Percentiles rank a stretch among this genome's conserved stretches.
Evolutionary conservation across 1,139 yeast species (phyloP).

Genomic region (Suhomyces yuchorum): DNA sequence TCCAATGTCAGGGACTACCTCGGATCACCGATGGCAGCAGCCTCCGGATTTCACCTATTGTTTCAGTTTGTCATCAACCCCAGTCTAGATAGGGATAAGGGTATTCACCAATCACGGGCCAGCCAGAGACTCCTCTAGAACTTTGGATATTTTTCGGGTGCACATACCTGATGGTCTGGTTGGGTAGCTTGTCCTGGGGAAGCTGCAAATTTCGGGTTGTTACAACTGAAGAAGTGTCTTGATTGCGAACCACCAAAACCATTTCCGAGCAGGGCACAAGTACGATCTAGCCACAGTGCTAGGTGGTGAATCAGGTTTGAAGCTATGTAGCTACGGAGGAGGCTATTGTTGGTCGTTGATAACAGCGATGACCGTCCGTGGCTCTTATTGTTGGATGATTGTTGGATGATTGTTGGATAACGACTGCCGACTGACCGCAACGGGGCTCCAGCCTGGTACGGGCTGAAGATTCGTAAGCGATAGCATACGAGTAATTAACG

Average conservation of each 20-base stretch:
- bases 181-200: background rate
- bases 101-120: background rate
- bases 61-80: background rate
- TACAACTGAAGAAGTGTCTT: background rate
- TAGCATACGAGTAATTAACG: background rate
- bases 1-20: background rate
- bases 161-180: background rate
- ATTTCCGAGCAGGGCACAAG: background rate
- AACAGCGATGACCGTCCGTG: no score
- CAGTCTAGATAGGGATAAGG: background rate
- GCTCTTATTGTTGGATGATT: no score
- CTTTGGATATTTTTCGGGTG: conserved; percentile 3
- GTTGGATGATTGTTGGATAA: background rate
- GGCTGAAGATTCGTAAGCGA: background rate
- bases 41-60: background rate
- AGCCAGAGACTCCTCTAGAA: background rate
- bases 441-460: background rate
- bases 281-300: background rate
- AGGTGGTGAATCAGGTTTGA: background rate
- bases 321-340: background rate
- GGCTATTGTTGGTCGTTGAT: no score
- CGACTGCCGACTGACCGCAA: background rate
- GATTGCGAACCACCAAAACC: background rate
- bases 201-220: conserved; percentile 2
- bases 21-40: background rate